Percentiles rank a stretch among this genome's conserved stretches.
phyloP scores from a whole-genome alignment of 139 green algal species.

The Gonium pectorale region DNA sequence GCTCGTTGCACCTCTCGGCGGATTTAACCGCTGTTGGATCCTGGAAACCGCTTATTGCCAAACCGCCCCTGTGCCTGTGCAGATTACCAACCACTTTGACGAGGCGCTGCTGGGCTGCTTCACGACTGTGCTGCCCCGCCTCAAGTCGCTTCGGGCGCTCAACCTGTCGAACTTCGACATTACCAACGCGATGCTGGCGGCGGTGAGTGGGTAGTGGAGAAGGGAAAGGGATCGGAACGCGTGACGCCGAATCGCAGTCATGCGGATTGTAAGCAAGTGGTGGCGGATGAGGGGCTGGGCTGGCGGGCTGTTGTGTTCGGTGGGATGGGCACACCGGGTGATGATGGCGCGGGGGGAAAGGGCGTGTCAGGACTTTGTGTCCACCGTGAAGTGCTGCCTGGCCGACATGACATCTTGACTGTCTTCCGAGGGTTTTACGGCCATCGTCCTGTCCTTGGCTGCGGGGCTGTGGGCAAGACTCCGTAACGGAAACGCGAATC shows the following conservation, averaged over 20 bases:
- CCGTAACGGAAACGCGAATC: background rate
- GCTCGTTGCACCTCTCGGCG: no score
- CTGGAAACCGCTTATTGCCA: no score
- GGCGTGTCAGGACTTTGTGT: no score
- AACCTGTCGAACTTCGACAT: constrained; percentile 45
- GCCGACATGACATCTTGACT: no score
- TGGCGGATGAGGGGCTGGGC: background rate
- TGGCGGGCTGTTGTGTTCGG: background rate
- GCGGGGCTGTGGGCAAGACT: background rate
- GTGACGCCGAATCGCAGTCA: no score
- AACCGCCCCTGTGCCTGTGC: background rate
- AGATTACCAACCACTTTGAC: constrained; percentile 50
- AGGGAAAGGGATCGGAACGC: no score
- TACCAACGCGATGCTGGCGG: constrained; percentile 23
- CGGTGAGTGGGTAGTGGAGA: no score
- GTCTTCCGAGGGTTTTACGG: no score
- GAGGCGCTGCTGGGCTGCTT: constrained; percentile 45
- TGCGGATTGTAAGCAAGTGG: no score
- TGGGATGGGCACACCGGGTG: background rate
- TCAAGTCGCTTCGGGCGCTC: constrained; percentile 1
- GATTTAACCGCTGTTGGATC: no score
- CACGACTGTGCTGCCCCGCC: constrained; percentile 15
- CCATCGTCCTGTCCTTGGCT: background rate
- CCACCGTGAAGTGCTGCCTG: no score
- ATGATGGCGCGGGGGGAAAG: background rate